Percentiles rank a stretch among this genome's conserved stretches.
phyloP scores from a whole-genome alignment of 805 yeast species.

The Ogataea saltuana region DNA sequence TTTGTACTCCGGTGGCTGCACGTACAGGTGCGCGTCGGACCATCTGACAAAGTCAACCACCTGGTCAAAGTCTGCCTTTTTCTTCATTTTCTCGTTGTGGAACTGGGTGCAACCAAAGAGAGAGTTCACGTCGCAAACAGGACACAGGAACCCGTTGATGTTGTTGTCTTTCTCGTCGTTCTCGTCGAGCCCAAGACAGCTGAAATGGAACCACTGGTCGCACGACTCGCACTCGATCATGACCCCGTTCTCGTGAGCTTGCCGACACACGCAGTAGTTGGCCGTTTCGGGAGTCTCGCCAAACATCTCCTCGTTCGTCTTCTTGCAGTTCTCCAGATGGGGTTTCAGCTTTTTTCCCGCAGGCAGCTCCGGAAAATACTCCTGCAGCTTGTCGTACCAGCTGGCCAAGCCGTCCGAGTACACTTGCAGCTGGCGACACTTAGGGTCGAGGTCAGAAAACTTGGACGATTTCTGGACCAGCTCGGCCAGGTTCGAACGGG shows the following conservation, averaged over 20 bases:
- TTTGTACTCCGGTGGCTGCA: slow-evolving; percentile 22
- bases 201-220: slow-evolving; percentile 69
- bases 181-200: slow-evolving; percentile 47
- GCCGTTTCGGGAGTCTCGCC: slow-evolving; percentile 20
- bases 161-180: slow-evolving; percentile 27
- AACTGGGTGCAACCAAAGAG: slow-evolving; percentile 23
- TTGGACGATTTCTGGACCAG: slow-evolving; percentile 12
- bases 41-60: slow-evolving; percentile 16
- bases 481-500: slow-evolving; percentile 17
- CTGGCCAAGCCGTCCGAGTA: slow-evolving; percentile 13
- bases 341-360: slow-evolving; percentile 18
- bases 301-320: slow-evolving; percentile 18
- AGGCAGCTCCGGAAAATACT: slow-evolving; percentile 12
- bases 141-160: slow-evolving; percentile 49
- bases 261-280: slow-evolving; percentile 62
- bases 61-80: slow-evolving; percentile 16
- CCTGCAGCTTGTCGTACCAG: slow-evolving; percentile 19
- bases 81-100: slow-evolving; percentile 14
- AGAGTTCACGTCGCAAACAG: slow-evolving; percentile 48
- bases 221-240: slow-evolving; percentile 75
- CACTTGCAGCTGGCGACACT: slow-evolving; percentile 10
- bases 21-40: slow-evolving; percentile 16
- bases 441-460: slow-evolving; percentile 13
- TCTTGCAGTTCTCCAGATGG: slow-evolving; percentile 14
- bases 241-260: slow-evolving; percentile 51